Percentiles rank a stretch among this genome's conserved stretches.
These are phyloP conservation scores for Paraphoma sp. DNA, from an alignment of 2,329 filamentous ascomycete genomes.

Conservation along the genomic window DNA sequence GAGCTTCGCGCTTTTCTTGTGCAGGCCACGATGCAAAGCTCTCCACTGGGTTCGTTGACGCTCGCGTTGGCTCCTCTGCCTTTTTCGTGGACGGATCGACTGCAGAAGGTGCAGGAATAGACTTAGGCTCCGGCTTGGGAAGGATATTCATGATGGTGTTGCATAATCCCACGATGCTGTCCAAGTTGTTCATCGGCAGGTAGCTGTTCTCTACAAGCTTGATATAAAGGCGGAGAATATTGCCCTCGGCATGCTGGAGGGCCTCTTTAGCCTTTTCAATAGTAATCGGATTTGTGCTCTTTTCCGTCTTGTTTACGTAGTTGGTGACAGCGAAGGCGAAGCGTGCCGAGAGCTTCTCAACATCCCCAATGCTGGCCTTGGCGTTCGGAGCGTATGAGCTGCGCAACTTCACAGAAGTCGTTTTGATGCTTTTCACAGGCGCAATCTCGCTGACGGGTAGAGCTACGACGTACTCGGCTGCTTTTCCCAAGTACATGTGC, in stretches of 20 bases:
- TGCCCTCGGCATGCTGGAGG: slow-evolving; percentile 22
- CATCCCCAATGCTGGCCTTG: slow-evolving; percentile 6
- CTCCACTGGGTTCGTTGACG: slow-evolving; percentile 10
- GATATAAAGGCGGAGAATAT: slow-evolving; percentile 30
- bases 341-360: slow-evolving; percentile 20
- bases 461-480: slow-evolving; percentile 20
- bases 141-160: slow-evolving; percentile 24
- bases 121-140: slow-evolving; percentile 15
- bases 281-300: slow-evolving; percentile 10
- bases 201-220: slow-evolving; percentile 24
- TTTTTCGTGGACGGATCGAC: background rate
- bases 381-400: slow-evolving; percentile 10
- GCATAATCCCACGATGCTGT: slow-evolving; percentile 31
- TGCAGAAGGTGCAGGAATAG: background rate
- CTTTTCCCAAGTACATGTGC: slow-evolving; percentile 21
- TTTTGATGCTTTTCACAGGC: slow-evolving; percentile 16
- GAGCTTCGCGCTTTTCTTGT: slow-evolving; percentile 37
- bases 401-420: slow-evolving; percentile 24
- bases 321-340: slow-evolving; percentile 27
- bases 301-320: slow-evolving; percentile 27
- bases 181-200: slow-evolving; percentile 24
- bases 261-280: slow-evolving; percentile 17
- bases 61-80: background rate
- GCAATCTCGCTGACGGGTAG: slow-evolving; percentile 10
- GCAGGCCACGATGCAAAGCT: slow-evolving; percentile 32